These are phyloP conservation scores for Malassezia arunalokei DNA, from an alignment of 1,284 basidiomycete species.

Conservation along the genomic window DNA sequence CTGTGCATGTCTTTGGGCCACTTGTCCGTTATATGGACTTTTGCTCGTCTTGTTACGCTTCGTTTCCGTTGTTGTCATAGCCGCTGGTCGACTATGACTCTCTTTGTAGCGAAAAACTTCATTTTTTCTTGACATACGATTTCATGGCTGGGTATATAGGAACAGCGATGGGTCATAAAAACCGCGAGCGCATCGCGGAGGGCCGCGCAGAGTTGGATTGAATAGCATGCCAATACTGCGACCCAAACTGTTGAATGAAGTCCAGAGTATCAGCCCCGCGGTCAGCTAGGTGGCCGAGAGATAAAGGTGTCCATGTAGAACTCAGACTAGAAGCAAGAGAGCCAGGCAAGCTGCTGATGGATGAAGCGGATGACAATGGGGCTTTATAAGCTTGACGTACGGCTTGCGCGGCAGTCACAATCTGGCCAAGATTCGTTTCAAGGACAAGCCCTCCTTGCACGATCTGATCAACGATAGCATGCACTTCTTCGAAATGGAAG, in stretches of 20 bases:
- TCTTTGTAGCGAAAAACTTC: background rate
- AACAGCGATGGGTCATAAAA: background rate
- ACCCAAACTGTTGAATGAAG: constrained; percentile 8
- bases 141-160: background rate
- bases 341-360: background rate
- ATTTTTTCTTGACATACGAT: background rate
- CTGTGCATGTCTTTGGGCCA: background rate
- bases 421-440: constrained; percentile 94
- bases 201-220: background rate
- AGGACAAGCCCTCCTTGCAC: constrained; percentile 93
- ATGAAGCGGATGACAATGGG: background rate
- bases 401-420: constrained; percentile 60
- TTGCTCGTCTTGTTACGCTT: background rate
- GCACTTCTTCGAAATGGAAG: constrained; percentile 96
- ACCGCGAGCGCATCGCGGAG: background rate
- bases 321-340: background rate
- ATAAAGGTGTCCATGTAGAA: constrained; percentile 1
- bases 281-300: constrained; percentile 5
- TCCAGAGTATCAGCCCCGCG: constrained; percentile 1
- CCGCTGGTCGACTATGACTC: constrained; percentile 10
- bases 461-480: constrained; percentile 84
- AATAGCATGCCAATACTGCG: constrained; percentile 5
- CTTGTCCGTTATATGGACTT: background rate
- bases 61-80: constrained; percentile 8
- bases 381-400: constrained; percentile 11